Conservation (phyloP, 2,329 filamentous ascomycete genomes). For the Parastagonospora avenae region DNA sequence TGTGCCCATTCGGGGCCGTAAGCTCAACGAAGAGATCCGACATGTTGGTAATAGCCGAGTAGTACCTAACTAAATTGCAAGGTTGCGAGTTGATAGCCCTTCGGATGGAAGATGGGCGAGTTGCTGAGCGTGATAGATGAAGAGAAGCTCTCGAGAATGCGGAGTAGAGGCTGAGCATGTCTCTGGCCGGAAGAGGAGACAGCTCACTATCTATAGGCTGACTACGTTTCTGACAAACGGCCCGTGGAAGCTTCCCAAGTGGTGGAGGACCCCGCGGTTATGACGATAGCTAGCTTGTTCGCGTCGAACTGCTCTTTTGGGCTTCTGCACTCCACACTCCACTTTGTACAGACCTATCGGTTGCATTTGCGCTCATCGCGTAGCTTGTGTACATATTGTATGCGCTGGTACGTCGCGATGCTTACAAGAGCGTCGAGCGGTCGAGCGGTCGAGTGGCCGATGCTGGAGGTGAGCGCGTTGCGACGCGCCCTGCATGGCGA, state of each 20-base stretch:
- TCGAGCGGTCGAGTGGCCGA: no score
- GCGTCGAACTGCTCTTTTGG: slow-evolving; percentile 32
- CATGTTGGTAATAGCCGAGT: slow-evolving; percentile 38
- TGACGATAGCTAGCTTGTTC: slow-evolving; percentile 21
- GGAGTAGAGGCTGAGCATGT: slow-evolving; percentile 31
- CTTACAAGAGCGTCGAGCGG: no score
- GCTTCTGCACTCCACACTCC: slow-evolving; percentile 15
- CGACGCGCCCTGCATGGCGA: slow-evolving; percentile 9
- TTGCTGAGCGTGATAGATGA: slow-evolving; percentile 2
- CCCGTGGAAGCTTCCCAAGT: slow-evolving; percentile 6
- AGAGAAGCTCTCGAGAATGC: slow-evolving; percentile 21
- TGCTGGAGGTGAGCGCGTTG: slow-evolving; percentile 1
- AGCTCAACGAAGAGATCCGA: slow-evolving; percentile 63
- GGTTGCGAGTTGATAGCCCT: slow-evolving; percentile 12
- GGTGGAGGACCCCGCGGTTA: slow-evolving; percentile 29
- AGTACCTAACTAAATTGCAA: slow-evolving; percentile 18
- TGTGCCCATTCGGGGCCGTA: slow-evolving; percentile 75
- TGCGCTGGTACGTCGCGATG: slow-evolving; percentile 2
- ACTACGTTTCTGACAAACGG: slow-evolving; percentile 9
- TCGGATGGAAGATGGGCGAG: slow-evolving; percentile 6
- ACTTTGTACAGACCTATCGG: slow-evolving; percentile 13
- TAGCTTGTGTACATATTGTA: background rate
- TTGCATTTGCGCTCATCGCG: background rate
- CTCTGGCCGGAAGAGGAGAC: slow-evolving; percentile 19
- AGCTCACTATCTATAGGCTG: slow-evolving; percentile 25